These are phyloP conservation scores for Fusarium longipes DNA, from an alignment of 2,329 filamentous ascomycete genomes.

Conservation along the genomic window DNA sequence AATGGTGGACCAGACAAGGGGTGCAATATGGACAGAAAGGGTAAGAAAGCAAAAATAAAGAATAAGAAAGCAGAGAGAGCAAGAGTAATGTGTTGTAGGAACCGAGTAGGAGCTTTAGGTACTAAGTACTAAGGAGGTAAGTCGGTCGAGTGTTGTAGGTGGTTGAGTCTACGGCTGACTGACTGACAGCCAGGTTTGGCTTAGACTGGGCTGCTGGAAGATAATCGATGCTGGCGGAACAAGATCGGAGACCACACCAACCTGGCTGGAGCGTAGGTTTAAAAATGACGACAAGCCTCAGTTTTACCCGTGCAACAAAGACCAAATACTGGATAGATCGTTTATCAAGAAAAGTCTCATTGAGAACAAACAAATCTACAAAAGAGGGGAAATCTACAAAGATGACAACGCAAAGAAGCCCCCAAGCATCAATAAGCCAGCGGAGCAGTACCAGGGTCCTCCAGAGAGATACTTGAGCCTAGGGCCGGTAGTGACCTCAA, in stretches of 20 bases:
- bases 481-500: conserved; percentile 29
- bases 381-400: conserved; percentile 26
- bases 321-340: neutral
- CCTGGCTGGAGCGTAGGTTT: neutral
- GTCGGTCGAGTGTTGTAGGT: neutral
- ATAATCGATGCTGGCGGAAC: conserved; percentile 37
- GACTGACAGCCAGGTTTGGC: neutral
- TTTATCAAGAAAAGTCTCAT: neutral
- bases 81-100: conserved; percentile 9
- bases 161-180: neutral
- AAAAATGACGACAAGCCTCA: conserved; percentile 16
- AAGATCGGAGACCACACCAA: conserved; percentile 29
- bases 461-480: conserved; percentile 12
- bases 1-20: conserved; percentile 8
- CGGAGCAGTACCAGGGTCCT: conserved; percentile 9
- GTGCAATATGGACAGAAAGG: neutral
- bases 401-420: conserved; percentile 18
- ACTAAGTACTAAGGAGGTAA: neutral
- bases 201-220: conserved; percentile 29
- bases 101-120: neutral
- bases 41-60: neutral
- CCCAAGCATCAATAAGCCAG: conserved; percentile 15
- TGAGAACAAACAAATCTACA: neutral
- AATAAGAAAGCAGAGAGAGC: neutral
- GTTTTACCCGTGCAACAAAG: conserved; percentile 17